Conservation (phyloP, 169 alveolate genomes). For the Plasmodium ovale region DNA sequence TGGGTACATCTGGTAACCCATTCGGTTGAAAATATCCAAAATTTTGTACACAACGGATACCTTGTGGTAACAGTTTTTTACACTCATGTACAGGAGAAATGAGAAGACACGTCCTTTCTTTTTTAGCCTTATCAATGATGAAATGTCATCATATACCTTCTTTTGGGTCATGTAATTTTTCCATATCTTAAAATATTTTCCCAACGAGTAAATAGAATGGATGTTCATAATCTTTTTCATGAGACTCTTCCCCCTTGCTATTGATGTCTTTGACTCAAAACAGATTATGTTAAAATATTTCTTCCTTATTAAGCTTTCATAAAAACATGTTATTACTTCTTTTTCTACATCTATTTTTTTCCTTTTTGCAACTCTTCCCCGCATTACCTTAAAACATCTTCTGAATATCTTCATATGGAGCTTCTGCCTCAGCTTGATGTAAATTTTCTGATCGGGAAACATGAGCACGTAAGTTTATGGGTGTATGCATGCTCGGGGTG, state of each 20-base stretch:
- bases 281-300: constrained; percentile 10
- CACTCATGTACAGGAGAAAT: constrained; percentile 5
- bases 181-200: constrained; percentile 17
- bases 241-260: not conserved
- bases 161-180: not conserved
- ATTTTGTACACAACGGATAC: constrained; percentile 9
- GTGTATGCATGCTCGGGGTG: not conserved
- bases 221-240: not conserved
- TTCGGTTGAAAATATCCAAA: not conserved
- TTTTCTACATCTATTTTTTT: constrained; percentile 24
- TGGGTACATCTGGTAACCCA: not conserved
- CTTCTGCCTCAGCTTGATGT: not conserved
- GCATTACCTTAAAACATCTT: not conserved
- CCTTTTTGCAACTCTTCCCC: constrained; percentile 1
- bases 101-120: constrained; percentile 26
- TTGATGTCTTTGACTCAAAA: not conserved
- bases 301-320: not conserved
- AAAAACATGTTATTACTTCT: not conserved
- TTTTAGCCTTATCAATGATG: constrained; percentile 9
- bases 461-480: not conserved
- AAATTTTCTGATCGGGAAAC: constrained; percentile 10
- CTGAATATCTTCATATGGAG: constrained; percentile 5
- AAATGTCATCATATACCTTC: constrained; percentile 6
- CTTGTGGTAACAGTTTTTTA: constrained; percentile 4
- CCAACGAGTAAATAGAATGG: not conserved